Evolutionary conservation across 1,139 yeast genomes (phyloP), one percentile per base, ranked within the genome.

Genomic region (Kurtzmaniella quercitrusa): DNA sequence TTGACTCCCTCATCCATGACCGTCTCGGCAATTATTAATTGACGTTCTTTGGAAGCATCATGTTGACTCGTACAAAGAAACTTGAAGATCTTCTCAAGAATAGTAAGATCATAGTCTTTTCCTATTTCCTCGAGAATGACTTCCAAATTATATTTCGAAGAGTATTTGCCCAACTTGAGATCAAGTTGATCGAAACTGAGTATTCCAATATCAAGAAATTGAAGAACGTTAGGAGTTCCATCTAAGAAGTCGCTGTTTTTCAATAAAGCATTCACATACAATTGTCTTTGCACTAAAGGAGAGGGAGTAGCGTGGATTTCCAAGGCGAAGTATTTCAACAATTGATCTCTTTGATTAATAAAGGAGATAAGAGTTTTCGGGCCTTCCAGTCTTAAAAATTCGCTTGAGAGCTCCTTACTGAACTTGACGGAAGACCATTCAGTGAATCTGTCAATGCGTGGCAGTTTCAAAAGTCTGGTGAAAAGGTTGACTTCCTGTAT

Each of bases 201-300:
- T 50, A 84, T 86, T 45, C 86, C 63, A 3, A 84, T 69, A 60
- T 87, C 95, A 53, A 88, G 68, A 49, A 84, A 82, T 21, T 81
- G 75, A 45, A 88, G 68, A 0, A 88, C 68, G 48, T 77, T 79
- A 0, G 91, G 84, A 0, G 88, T 74, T 0, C 79, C 79, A 45
- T 69, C 63, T 36, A 74, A 61, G 48, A 68, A 67, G 36, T 68
- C 71, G 17, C 66, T 64, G 12, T 74, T 73, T 45, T 77, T 67
- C 47, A 82, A 74, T 34, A 89, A 64, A 6, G 72, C 57, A 3
- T 74, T 68, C 28, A 82, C 66, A 50, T 84, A 84, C 20, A 71
- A 66, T 52, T 55, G 15, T n/a, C 26, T 19, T 15, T 20, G 21
- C 15, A 34, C 15, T 8, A 20, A 19, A 4, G 21, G 15, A 36